phyloP scores from a whole-genome alignment of 306 rosid genomes.

The Astragalus membranaceus region DNA sequence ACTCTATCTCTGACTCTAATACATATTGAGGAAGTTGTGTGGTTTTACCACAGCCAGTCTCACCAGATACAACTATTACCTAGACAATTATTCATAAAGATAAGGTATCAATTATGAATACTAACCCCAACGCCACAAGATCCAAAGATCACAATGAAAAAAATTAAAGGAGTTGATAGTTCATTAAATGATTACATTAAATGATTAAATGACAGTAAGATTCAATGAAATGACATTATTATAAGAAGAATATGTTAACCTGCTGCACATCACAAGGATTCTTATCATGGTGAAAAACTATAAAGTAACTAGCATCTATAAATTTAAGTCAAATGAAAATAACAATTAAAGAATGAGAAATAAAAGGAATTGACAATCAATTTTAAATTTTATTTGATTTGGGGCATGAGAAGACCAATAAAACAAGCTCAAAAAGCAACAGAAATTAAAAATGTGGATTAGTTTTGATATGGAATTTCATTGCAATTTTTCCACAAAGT shows the following conservation, averaged over 20 bases:
- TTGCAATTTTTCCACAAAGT: not conserved
- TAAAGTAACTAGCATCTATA: not conserved
- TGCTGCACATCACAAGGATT: not conserved
- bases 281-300: not conserved
- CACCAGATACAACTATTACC: slow-evolving; percentile 87
- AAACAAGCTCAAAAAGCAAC: not conserved
- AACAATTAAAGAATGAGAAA: not conserved
- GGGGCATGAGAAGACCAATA: not conserved
- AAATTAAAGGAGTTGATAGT: not conserved
- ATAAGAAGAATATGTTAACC: not conserved
- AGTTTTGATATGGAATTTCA: not conserved
- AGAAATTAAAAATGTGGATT: not conserved
- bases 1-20: slow-evolving; percentile 86
- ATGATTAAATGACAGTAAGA: slow-evolving; percentile 9
- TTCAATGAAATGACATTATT: slow-evolving; percentile 4
- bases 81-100: slow-evolving; percentile 23
- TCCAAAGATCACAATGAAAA: not conserved
- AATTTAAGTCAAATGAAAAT: slow-evolving; percentile 9
- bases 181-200: slow-evolving; percentile 11
- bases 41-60: slow-evolving; percentile 99
- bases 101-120: slow-evolving; percentile 4
- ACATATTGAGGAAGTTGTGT: slow-evolving; percentile 97
- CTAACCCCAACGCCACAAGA: slow-evolving; percentile 1
- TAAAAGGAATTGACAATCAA: not conserved
- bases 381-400: not conserved